Conservation (phyloP, 2,329 filamentous ascomycete species). For the Colletotrichum sp. region DNA sequence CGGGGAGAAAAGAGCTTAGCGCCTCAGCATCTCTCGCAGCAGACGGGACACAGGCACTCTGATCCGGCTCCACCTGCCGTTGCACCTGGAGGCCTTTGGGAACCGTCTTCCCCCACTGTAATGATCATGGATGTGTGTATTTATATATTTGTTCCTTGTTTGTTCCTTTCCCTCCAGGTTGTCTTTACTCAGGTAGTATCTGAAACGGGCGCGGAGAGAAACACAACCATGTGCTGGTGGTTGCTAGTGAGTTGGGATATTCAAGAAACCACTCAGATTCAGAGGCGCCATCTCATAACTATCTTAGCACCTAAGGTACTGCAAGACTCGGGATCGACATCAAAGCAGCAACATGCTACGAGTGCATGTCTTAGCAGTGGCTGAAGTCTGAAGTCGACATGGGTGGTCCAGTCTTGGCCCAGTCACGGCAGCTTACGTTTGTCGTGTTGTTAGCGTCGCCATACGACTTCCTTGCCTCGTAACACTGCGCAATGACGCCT, state of each 20-base stretch:
- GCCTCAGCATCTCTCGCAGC: background rate
- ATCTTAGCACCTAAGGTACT: background rate
- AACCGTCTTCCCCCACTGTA: background rate
- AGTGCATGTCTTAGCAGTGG: background rate
- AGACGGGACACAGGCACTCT: background rate
- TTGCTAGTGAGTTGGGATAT: background rate
- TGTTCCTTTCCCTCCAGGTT: background rate
- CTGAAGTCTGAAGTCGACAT: background rate
- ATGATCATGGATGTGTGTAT: background rate
- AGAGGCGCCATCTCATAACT: background rate
- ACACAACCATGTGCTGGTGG: background rate
- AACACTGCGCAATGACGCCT: conserved; percentile 9
- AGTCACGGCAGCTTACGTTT: background rate
- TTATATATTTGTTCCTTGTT: background rate
- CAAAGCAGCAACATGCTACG: background rate
- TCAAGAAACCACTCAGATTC: background rate
- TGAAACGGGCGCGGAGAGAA: background rate
- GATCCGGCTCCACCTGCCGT: conserved; percentile 13
- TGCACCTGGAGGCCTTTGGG: background rate
- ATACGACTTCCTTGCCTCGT: background rate
- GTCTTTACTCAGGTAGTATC: background rate
- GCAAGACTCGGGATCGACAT: background rate
- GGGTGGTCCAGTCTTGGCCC: background rate
- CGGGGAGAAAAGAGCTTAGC: background rate
- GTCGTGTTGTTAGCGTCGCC: background rate